Evolutionary conservation across 2,329 filamentous ascomycete species (phyloP), one percentile per base, ranked within the genome.

Genomic region (Cladophialophora chaetospira): DNA sequence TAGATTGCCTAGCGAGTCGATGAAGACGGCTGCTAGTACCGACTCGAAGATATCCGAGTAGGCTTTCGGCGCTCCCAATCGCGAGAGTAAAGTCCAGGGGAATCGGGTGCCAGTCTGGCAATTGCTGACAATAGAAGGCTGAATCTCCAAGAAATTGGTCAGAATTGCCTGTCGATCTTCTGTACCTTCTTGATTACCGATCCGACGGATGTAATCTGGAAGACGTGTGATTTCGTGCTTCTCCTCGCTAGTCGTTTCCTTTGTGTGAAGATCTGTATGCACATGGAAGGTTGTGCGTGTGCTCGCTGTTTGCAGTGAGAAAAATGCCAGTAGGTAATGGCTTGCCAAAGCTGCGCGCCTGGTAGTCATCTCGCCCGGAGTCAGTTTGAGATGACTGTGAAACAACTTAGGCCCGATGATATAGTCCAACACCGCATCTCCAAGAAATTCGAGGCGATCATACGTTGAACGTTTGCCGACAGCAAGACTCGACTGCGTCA

Each of bases 391-490:
- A 1, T 69, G 63, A 10, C 54, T 59, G 48, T 70, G 63, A 9
- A 69, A 68, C 4, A 93, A 73, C n/a, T 74, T 77, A 0, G 74
- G 76, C 5, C 89, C 84, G 46, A 97, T 76, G 53, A 96, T 76
- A 64, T 85, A 82, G 71, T 97, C 93, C 0, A 97, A 82, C 2
- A 97, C 77, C 0, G 91, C 83, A 65, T 97, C 93, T 1, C 93
- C 93, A 0, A 97, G 75, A 66, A 94, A 96, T 68, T 97, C 93
- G 1, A 97, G 80, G 0, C 91, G 83, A 63, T 97, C 88, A 65
- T 86, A 85, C 0, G 65, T 63, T 26, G 54, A 42, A 25, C 55
- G 17, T 15, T 33, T 43, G 13, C 26, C 21, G 25, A 42, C 25
- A 17, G 48, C 44, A 29, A 53, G 26, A n/a, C 48, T 47, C 11